Evolutionary conservation across 805 yeast species (phyloP).

Genomic region (Metschnikowia lachancei): DNA sequence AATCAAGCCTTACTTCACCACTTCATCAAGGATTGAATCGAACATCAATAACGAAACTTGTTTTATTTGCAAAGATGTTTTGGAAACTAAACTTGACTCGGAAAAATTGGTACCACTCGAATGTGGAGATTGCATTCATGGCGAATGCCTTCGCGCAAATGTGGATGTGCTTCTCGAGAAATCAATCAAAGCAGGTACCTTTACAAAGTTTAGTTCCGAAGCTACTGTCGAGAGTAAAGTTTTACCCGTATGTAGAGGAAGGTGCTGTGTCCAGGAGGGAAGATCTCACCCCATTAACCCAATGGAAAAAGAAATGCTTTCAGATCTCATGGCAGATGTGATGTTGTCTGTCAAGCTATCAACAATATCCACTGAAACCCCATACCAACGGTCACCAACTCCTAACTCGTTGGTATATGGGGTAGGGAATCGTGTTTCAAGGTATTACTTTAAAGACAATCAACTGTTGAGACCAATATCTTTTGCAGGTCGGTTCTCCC

Average conservation of each 20-base stretch:
- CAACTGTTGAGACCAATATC: conserved; percentile 13
- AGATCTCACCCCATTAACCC: conserved; percentile 7
- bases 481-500: neutral
- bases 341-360: conserved; percentile 15
- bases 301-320: conserved; percentile 7
- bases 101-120: conserved; percentile 47
- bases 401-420: conserved; percentile 7
- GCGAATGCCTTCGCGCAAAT: conserved; percentile 46
- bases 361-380: neutral
- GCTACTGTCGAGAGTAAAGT: conserved; percentile 1
- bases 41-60: conserved; percentile 25
- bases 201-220: neutral
- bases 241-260: conserved; percentile 17
- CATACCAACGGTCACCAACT: neutral
- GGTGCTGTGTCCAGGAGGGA: conserved; percentile 6
- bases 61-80: conserved; percentile 52
- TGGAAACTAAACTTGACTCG: conserved; percentile 43
- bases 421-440: conserved; percentile 11
- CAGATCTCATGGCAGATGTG: conserved; percentile 13
- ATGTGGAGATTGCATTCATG: conserved; percentile 59
- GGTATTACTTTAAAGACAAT: conserved; percentile 12
- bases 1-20: conserved; percentile 12
- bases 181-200: conserved; percentile 1
- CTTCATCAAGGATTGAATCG: conserved; percentile 1
- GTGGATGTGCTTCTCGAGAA: conserved; percentile 14